Evolutionary conservation across 2,329 filamentous ascomycete genomes (phyloP).

Genomic region (Drechslerella coelobrocha): DNA sequence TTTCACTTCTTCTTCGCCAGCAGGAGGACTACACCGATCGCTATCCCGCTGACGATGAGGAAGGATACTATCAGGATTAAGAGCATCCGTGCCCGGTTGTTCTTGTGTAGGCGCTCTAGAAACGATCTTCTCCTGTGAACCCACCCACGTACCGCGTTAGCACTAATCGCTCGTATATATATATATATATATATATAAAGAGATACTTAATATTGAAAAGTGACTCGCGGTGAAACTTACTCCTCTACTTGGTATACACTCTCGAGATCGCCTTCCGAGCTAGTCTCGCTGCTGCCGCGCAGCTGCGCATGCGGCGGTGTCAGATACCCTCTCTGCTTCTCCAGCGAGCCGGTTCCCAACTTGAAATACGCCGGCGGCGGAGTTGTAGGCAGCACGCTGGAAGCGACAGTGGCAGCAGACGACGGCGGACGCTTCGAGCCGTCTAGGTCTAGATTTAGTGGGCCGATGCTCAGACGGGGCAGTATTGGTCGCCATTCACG

Average conservation of each 20-base stretch:
- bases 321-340: conserved; percentile 35
- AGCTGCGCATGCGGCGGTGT: conserved; percentile 27
- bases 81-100: conserved; percentile 30
- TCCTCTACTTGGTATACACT: conserved; percentile 39
- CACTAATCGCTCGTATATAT: neutral
- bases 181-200: neutral
- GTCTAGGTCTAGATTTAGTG: neutral
- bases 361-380: conserved; percentile 33
- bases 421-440: conserved; percentile 17
- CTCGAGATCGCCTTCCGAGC: conserved; percentile 24
- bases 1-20: conserved; percentile 32
- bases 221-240: conserved; percentile 15
- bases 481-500: neutral
- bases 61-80: conserved; percentile 37
- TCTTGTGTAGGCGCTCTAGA: conserved; percentile 24
- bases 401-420: conserved; percentile 17
- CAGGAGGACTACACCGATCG: conserved; percentile 33
- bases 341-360: conserved; percentile 5
- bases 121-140: conserved; percentile 21
- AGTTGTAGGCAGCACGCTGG: conserved; percentile 15
- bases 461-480: neutral
- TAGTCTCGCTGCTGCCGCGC: neutral
- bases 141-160: neutral
- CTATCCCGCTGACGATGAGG: conserved; percentile 40
- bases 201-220: neutral